Base-by-base conservation (phyloP, 148 eudicot genomes). In the Rheum nobile region DNA sequence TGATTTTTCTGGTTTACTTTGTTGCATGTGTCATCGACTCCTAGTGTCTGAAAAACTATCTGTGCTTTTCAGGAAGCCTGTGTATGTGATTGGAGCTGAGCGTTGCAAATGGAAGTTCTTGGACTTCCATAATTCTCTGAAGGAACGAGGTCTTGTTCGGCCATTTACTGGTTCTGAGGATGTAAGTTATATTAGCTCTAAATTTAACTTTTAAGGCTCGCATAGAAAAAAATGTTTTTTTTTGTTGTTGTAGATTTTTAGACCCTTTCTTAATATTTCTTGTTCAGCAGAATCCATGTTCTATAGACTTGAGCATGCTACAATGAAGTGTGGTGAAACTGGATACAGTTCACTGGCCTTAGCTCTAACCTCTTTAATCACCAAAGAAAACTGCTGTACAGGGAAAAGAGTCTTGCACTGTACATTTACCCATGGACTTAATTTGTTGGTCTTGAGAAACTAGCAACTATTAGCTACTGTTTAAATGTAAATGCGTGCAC, bases 161-260 rank as follows among this genome's bases (percentile, higher is more conserved):
- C 93, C 97, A 9, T 90, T 95, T 81, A 91, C 98, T 31, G 98
- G 96, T 72, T 87, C 90, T 41, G 98, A 90, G 82, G 96, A 95
- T 91, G 98, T 95, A 87, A 91, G 98, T 86, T 44, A 9, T 31
- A 67, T 16, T 16, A 65, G 38, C 12, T 61, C 67, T 12, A 28
- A 37, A 28, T 29, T 5, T 54, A 24, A 54, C 10, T 21, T 54
- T 21, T 22, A 4, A 54, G 4, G 61, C 17, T 29, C 12, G 35
- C 35, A 12, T 28, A 26, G 17, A 59, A 29, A 28, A 11, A 24
- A 8, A n/a, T n/a, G n/a, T n/a, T n/a, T n/a, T n/a, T 59, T 8
- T 13, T 24, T 24, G 14, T 57, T 26, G 1, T 24, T 57, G 32
- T n/a, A 46, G 50, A 22, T 52, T 52, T n/a, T 9, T 52, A 0